Evolutionary conservation across 345 rosid genomes (phyloP).

Genomic region (Eucalyptus camaldulensis): DNA sequence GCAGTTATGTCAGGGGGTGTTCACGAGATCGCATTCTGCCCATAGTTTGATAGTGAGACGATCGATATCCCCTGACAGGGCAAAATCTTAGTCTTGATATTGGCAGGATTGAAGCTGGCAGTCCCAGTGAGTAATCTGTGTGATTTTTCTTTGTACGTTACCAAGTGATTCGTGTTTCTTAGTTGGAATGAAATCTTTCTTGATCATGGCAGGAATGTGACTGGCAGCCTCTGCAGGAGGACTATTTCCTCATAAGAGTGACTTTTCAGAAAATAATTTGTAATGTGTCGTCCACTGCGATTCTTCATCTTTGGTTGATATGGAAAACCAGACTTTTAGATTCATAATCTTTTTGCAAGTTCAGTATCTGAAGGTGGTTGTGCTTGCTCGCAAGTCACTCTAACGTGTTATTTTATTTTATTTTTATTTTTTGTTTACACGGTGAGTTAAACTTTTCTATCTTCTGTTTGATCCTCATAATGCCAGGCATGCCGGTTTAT

Average conservation of each 20-base stretch:
- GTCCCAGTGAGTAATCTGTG: background rate
- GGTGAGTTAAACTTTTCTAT: background rate
- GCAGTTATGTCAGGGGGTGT: rapidly evolving
- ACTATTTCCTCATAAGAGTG: background rate
- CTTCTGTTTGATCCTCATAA: background rate
- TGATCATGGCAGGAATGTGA: background rate
- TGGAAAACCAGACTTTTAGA: background rate
- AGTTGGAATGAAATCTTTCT: background rate
- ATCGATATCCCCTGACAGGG: rapidly evolving
- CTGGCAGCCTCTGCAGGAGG: background rate
- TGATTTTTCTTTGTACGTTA: background rate
- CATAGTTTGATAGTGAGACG: background rate
- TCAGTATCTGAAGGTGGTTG: background rate
- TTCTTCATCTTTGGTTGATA: background rate
- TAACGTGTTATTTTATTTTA: background rate
- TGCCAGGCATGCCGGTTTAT: background rate
- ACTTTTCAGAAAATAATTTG: background rate
- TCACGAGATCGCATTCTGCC: background rate
- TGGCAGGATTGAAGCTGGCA: background rate
- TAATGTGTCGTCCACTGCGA: rapidly evolving
- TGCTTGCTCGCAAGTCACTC: background rate
- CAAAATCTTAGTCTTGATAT: background rate
- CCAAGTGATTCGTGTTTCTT: background rate
- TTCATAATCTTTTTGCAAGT: background rate
- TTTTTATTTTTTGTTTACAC: background rate